Evolutionary conservation across 2,329 filamentous ascomycete genomes (phyloP), one percentile per base, ranked within the genome.

Genomic region (Seiridium unicorne): DNA sequence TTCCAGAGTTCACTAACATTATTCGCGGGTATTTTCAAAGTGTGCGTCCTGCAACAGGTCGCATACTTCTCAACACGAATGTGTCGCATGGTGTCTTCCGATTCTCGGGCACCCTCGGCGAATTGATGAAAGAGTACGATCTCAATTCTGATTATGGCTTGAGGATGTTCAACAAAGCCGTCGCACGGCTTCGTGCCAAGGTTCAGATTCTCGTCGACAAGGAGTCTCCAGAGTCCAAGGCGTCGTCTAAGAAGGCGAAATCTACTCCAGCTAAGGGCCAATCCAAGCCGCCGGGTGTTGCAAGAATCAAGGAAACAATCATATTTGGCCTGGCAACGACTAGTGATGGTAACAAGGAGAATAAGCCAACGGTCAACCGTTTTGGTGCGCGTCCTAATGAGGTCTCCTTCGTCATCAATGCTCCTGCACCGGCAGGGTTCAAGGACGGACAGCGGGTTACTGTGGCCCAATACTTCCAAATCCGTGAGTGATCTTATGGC

Each of bases 11-110:
- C 6, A 72, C 81, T 26, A 49, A 73, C 6, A 76, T 82, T 36
- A 71, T 81, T 1, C 79, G 83, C 13, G 84, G 84, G 1, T 85
- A 82, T 64, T 85, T 85, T 59, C 81, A 84, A 66, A 85, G 82
- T 38, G 76, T 80, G 3, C 81, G 83, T 5, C 73, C 82, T 0
- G 79, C 79, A 0, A 86, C 84, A 0, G 83, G 82, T 2, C 75
- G 82, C 0, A 65, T 86, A 1, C 75, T 87, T 0, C 71, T 86
- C 34, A 87, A 87, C 62, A 74, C 76, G 51, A 86, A 87, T 59
- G 79, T 84, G 8, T 80, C 81, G 0, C 79, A 85, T 62, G 80
- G 79, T 3, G 76, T 84, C 18, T 60, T 61, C 51, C 56, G 60
- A 4, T 68, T 73, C 3, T 63, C 70, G 2, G 76, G 79, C 2